Percentiles rank a stretch among this genome's conserved stretches.
Conservation (phyloP, 495 filamentous ascomycete species). For the Talaromyces trachyspermus region DNA sequence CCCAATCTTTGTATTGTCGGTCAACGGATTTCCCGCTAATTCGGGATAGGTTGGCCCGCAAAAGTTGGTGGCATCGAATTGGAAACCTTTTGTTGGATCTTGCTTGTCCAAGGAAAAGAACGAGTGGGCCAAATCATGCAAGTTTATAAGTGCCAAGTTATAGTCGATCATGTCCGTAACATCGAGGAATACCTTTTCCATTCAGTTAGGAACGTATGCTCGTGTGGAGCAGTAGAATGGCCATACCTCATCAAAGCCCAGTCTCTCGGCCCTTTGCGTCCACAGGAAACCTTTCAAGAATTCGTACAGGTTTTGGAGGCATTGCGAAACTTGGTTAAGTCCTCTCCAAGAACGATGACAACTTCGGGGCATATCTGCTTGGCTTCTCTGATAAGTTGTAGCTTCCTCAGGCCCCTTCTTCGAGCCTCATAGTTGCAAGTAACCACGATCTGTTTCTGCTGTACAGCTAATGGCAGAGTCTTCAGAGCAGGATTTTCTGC, state of each 20-base stretch:
- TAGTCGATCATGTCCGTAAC: slow-evolving; percentile 79
- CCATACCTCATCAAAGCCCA: slow-evolving; percentile 78
- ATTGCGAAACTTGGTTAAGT: slow-evolving; percentile 77
- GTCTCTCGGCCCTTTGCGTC: slow-evolving; percentile 65
- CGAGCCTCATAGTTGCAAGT: slow-evolving; percentile 94
- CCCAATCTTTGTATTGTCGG: not conserved
- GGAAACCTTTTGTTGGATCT: slow-evolving; percentile 75
- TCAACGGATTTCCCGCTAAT: slow-evolving; percentile 14
- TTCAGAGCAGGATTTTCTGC: slow-evolving; percentile 67
- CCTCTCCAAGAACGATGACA: slow-evolving; percentile 78
- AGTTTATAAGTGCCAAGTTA: slow-evolving; percentile 66
- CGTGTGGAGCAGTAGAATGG: not conserved
- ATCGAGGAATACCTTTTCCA: slow-evolving; percentile 56
- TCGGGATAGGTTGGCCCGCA: slow-evolving; percentile 51
- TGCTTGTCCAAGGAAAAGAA: slow-evolving; percentile 72
- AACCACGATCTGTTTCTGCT: slow-evolving; percentile 85
- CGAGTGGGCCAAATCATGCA: slow-evolving; percentile 51
- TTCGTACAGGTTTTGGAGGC: slow-evolving; percentile 71
- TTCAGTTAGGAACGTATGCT: not conserved
- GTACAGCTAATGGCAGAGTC: slow-evolving; percentile 62
- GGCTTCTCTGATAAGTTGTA: slow-evolving; percentile 76
- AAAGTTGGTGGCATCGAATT: slow-evolving; percentile 60
- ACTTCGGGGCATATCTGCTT: slow-evolving; percentile 75
- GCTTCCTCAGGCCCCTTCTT: slow-evolving; percentile 66
- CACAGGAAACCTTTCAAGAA: slow-evolving; percentile 64